Conservation (phyloP, 148 eudicot genomes). For the Arbutus unedo region DNA sequence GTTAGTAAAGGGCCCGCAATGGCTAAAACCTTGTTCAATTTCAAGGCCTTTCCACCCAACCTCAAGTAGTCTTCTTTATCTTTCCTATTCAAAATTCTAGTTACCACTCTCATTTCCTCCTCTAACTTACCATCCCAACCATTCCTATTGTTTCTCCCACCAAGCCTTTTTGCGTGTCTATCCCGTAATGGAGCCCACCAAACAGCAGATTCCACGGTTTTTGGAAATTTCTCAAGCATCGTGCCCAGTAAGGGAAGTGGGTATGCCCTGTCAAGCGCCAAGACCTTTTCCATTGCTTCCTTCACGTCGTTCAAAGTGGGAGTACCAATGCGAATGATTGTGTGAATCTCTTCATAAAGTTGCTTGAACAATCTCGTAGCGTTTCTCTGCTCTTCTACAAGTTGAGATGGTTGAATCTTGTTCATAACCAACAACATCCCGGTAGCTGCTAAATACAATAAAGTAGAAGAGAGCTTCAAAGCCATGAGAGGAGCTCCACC, state of each 20-base stretch:
- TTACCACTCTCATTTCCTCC: slow-evolving; percentile 43
- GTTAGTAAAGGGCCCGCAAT: slow-evolving; percentile 49
- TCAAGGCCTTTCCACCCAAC: slow-evolving; percentile 55
- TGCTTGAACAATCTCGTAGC: slow-evolving; percentile 46
- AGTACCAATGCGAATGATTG: slow-evolving; percentile 22
- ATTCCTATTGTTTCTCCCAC: slow-evolving; percentile 15
- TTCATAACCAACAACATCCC: slow-evolving; percentile 49
- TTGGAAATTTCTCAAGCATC: slow-evolving; percentile 67
- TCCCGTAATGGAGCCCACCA: slow-evolving; percentile 44
- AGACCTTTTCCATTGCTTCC: slow-evolving; percentile 38
- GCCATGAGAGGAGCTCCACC: slow-evolving; percentile 17
- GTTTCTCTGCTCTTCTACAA: slow-evolving; percentile 68
- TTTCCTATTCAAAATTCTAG: slow-evolving; percentile 37
- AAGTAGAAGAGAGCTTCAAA: slow-evolving; percentile 42
- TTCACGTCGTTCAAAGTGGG: slow-evolving; percentile 27
- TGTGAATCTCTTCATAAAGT: slow-evolving; percentile 31
- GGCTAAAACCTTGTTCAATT: slow-evolving; percentile 50
- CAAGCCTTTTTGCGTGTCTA: background rate
- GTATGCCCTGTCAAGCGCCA: slow-evolving; percentile 60
- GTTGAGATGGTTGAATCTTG: slow-evolving; percentile 71
- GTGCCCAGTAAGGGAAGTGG: slow-evolving; percentile 63
- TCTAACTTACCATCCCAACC: slow-evolving; percentile 59
- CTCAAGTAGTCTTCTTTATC: slow-evolving; percentile 57
- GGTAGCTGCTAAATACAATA: slow-evolving; percentile 45
- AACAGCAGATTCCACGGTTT: slow-evolving; percentile 36